A percentile compares a stretch with the other conserved stretches of the same genome.
Conservation (phyloP, 2,329 filamentous ascomycete species). For the Didymella pomorum region DNA sequence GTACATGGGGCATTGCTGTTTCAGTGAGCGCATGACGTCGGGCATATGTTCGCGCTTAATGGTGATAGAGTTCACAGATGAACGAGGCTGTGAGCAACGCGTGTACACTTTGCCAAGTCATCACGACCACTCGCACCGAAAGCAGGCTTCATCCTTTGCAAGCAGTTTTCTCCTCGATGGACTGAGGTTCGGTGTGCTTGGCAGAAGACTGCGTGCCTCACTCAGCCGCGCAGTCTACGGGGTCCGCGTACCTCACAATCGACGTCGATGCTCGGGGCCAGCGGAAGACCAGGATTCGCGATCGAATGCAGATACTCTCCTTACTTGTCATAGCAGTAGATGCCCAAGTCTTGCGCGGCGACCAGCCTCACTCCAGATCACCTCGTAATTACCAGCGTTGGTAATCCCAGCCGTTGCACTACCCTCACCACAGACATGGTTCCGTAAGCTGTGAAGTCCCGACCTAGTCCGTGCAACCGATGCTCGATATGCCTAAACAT, state of each 20-base stretch:
- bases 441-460: slow-evolving; percentile 12
- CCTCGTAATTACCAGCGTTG: slow-evolving; percentile 1
- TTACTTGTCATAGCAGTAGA: too few relatives aligned
- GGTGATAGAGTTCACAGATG: slow-evolving; percentile 5
- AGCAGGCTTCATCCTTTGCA: slow-evolving; percentile 16
- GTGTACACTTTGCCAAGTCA: slow-evolving; percentile 12
- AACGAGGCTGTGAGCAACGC: slow-evolving; percentile 5
- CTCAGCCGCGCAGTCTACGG: background rate
- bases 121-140: background rate
- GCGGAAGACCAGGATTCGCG: slow-evolving; percentile 2
- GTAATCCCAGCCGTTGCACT: slow-evolving; percentile 9
- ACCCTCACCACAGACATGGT: too few relatives aligned
- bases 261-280: background rate
- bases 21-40: slow-evolving; percentile 5
- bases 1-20: slow-evolving; percentile 10
- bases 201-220: slow-evolving; percentile 6
- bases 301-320: slow-evolving; percentile 4
- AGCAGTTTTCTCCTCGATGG: background rate
- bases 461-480: slow-evolving; percentile 18
- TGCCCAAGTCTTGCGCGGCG: too few relatives aligned
- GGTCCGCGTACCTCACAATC: background rate
- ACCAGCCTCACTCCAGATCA: slow-evolving; percentile 12
- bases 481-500: slow-evolving; percentile 11
- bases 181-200: background rate
- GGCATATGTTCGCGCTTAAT: background rate